Evolutionary conservation across 352 stramenopile genomes (phyloP), one percentile per base, ranked within the genome.

Genomic region (Thalassiosira ordinaria): DNA sequence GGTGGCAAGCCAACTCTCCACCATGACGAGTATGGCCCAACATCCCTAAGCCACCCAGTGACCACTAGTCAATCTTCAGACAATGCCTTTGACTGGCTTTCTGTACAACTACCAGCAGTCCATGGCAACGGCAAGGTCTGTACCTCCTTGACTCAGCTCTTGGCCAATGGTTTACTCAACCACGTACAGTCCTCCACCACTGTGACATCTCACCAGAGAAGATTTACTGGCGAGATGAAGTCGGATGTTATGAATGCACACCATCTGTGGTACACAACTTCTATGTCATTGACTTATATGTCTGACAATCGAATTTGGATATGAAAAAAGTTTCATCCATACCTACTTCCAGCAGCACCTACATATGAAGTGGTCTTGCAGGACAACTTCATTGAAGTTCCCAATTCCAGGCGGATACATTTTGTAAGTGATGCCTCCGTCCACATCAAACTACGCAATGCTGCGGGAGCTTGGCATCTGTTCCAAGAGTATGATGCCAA

Each of bases 131-230:
- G 55, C 22, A 35, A 5, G 0, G 7, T 5, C 13, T 0, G 55
- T 0, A 26, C 52, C 22, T 39, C 1, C 20, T 66, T 0, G 18
- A 52, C 8, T 2, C 0, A 14, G 1, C 33, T 14, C 16, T 66
- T 35, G 57, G 37, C 1, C 2, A 5, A 39, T 66, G 57, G 57
- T 37, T 16, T 1, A 13, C 20, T 0, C 20, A 55, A 0, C 0
- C 0, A 14, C 33, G 57, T 0, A 35, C 52, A 18, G 24, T 20
- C 2, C 29, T 11, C 29, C 49, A 7, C 2, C 5, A 47, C 0
- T 44, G 11, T 0, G 46, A 63, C n/a, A 5, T 6, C 1, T 69
- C 37, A 44, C 69, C 68, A 77, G 70, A 37, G 62, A 27, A 14
- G 3, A 14, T 0, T 55, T 26, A 8, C 70, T 1, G 31, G 0